Evolutionary conservation across 2,329 filamentous ascomycete species (phyloP).

Genomic region (Claviceps humidiphila): DNA sequence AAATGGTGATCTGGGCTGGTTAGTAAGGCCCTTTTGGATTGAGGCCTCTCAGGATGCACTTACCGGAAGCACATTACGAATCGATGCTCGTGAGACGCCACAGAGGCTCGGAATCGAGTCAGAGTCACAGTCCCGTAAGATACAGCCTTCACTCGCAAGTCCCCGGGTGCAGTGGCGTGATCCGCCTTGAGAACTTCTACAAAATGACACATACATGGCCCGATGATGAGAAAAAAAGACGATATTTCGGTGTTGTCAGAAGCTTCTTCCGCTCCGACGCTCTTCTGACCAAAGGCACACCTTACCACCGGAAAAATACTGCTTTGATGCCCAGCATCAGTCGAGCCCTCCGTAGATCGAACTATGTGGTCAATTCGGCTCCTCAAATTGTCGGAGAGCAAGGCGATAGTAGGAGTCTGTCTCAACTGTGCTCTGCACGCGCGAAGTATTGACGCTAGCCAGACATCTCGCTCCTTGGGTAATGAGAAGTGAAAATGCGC

Average conservation of each 20-base stretch:
- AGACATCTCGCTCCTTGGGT: slow-evolving; percentile 35
- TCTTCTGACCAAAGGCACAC: slow-evolving; percentile 28
- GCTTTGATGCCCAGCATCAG: slow-evolving; percentile 16
- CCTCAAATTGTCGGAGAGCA: slow-evolving; percentile 33
- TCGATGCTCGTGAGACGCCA: slow-evolving; percentile 38
- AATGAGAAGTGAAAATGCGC: slow-evolving; percentile 36
- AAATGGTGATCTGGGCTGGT: slow-evolving; percentile 24
- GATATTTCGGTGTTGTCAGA: slow-evolving; percentile 36
- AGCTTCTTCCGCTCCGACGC: slow-evolving; percentile 27
- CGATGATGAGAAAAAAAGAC: slow-evolving; percentile 41
- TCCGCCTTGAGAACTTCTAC: slow-evolving; percentile 35
- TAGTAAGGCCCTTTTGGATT: neutral
- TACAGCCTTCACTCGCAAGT: slow-evolving; percentile 36
- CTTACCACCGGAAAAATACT: slow-evolving; percentile 40
- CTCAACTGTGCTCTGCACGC: slow-evolving; percentile 26
- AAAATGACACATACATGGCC: slow-evolving; percentile 38
- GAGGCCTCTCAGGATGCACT: slow-evolving; percentile 8
- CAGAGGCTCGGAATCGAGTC: slow-evolving; percentile 37
- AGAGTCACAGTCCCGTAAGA: slow-evolving; percentile 40
- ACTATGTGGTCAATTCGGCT: slow-evolving; percentile 33
- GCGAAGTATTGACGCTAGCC: slow-evolving; percentile 33
- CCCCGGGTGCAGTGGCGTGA: slow-evolving; percentile 26
- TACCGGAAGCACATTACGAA: slow-evolving; percentile 43
- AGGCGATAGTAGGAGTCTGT: slow-evolving; percentile 20
- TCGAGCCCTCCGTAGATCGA: slow-evolving; percentile 25